Evolutionary conservation across 768 basidiomycete species (phyloP).

Genomic region (Grammothele lineata): DNA sequence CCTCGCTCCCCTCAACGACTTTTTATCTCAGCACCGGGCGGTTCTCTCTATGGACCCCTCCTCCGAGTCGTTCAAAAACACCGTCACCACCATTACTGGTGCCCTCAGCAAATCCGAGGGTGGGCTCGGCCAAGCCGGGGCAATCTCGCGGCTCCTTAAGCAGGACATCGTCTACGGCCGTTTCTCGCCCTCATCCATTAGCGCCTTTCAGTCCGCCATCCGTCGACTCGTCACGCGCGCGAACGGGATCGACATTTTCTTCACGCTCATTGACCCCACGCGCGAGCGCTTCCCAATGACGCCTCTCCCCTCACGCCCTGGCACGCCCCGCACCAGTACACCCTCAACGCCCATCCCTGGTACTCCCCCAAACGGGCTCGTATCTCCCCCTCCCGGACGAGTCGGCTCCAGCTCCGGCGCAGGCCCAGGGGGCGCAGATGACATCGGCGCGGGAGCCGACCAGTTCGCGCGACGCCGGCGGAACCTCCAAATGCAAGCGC

Average conservation of each 20-base stretch:
- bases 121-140: constrained; percentile 47
- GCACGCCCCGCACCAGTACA: constrained; percentile 37
- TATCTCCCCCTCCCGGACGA: background rate
- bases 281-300: constrained; percentile 46
- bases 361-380: constrained; percentile 22
- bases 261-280: constrained; percentile 57
- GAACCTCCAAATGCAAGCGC: constrained; percentile 1
- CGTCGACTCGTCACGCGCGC: constrained; percentile 51
- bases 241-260: constrained; percentile 63
- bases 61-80: constrained; percentile 36
- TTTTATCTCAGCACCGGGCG: constrained; percentile 42
- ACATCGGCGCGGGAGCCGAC: constrained; percentile 1
- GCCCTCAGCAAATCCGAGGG: constrained; percentile 39
- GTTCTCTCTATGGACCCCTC: constrained; percentile 42
- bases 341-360: constrained; percentile 33
- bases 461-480: constrained; percentile 1
- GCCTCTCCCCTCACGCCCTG: constrained; percentile 28
- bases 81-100: constrained; percentile 32
- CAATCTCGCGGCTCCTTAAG: constrained; percentile 47
- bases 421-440: background rate
- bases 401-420: too few relatives aligned
- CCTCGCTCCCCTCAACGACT: constrained; percentile 42
- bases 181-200: constrained; percentile 55
- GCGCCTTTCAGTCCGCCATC: constrained; percentile 42
- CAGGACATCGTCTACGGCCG: constrained; percentile 59